A percentile compares a stretch with the other conserved stretches of the same genome.
Conservation (phyloP, 805 yeast species). For the Nakazawaea siamensis region DNA sequence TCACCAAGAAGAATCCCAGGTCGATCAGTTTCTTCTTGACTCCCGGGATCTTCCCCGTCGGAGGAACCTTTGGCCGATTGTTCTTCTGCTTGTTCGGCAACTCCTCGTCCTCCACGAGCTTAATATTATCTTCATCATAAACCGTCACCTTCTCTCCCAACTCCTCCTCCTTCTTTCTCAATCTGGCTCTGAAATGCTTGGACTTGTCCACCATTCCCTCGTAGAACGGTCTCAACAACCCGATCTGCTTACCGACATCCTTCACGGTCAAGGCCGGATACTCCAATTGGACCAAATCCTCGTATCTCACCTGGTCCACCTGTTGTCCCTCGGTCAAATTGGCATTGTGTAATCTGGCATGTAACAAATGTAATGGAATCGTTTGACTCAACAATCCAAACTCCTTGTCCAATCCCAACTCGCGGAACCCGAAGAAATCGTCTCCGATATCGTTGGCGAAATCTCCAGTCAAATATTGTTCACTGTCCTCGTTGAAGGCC, state of each 20-base stretch:
- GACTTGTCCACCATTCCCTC: constrained; percentile 32
- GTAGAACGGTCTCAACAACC: constrained; percentile 49
- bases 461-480: constrained; percentile 91
- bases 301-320: constrained; percentile 44
- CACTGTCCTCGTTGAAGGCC: constrained; percentile 83
- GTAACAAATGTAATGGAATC: constrained; percentile 84
- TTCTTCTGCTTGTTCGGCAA: constrained; percentile 73
- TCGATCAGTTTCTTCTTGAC: constrained; percentile 56
- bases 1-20: constrained; percentile 46
- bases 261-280: constrained; percentile 45
- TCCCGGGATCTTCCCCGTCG: constrained; percentile 75
- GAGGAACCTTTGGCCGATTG: constrained; percentile 75
- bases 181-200: constrained; percentile 30
- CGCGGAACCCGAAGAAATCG: constrained; percentile 96
- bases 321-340: constrained; percentile 36
- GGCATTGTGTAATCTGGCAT: constrained; percentile 62
- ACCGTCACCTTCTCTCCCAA: constrained; percentile 18
- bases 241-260: constrained; percentile 46
- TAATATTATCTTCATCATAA: constrained; percentile 31
- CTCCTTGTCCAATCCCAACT: constrained; percentile 88
- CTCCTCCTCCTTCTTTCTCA: constrained; percentile 29
- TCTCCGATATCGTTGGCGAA: constrained; percentile 92
- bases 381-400: constrained; percentile 76
- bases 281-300: constrained; percentile 52
- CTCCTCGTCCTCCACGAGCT: constrained; percentile 74